Evolutionary conservation across 1,284 basidiomycete species (phyloP).

Genomic region (Moesziomyces sp.): DNA sequence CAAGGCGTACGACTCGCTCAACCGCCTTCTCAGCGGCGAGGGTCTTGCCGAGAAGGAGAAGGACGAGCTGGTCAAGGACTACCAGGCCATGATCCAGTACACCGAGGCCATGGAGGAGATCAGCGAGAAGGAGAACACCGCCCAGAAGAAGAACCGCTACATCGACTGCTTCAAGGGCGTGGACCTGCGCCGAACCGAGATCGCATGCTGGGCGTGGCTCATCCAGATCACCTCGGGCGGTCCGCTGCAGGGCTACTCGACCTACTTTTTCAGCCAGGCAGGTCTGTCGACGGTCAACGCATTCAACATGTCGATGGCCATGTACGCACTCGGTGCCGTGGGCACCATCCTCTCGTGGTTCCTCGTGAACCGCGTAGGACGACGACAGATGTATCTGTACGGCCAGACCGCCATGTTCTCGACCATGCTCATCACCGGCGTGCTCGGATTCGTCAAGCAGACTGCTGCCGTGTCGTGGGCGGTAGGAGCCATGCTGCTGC

Average conservation of each 20-base stretch:
- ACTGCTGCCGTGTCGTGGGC: conserved; percentile 62
- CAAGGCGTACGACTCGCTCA: conserved; percentile 69
- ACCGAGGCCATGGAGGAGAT: conserved; percentile 70
- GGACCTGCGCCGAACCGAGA: conserved; percentile 69
- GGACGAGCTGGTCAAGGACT: conserved; percentile 69
- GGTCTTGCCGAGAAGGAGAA: conserved; percentile 62
- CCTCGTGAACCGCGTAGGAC: conserved; percentile 68
- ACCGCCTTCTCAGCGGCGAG: conserved; percentile 63
- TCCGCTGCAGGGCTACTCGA: conserved; percentile 62
- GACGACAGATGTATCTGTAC: conserved; percentile 70
- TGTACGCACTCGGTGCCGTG: conserved; percentile 66
- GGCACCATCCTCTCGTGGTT: conserved; percentile 69
- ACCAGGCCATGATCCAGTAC: conserved; percentile 70
- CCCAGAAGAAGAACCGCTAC: conserved; percentile 66
- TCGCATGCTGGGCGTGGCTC: conserved; percentile 67
- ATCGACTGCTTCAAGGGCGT: conserved; percentile 70
- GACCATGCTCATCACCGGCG: conserved; percentile 71
- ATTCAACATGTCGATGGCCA: conserved; percentile 69
- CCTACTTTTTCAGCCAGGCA: conserved; percentile 70
- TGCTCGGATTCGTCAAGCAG: conserved; percentile 58
- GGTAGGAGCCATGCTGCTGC: conserved; percentile 69
- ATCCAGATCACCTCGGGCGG: conserved; percentile 66
- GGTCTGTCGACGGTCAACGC: conserved; percentile 68
- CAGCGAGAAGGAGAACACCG: conserved; percentile 67
- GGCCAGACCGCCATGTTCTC: conserved; percentile 69